Percentiles rank a stretch among this genome's conserved stretches.
Conservation (phyloP, 306 rosid species). For the Cucurbita argyrosperma region DNA sequence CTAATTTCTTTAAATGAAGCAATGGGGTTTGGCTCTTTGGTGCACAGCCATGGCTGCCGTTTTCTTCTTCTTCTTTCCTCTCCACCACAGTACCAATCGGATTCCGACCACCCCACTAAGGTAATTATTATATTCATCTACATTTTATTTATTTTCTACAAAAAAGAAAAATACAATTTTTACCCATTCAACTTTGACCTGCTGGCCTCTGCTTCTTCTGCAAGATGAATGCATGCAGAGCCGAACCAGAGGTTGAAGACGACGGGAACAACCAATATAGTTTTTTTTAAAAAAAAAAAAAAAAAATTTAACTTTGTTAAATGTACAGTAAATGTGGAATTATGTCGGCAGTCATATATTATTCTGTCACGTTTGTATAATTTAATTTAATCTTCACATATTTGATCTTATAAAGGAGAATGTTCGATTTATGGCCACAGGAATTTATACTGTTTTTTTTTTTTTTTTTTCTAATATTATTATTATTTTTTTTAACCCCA, state of each 20-base stretch:
- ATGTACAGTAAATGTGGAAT: neutral
- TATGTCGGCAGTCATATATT: neutral
- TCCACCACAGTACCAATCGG: neutral
- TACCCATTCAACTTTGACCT: neutral
- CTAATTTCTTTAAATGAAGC: neutral
- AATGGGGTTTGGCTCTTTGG: constrained; percentile 13
- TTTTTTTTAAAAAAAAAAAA: no score
- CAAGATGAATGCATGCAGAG: constrained; percentile 1
- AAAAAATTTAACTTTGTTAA: neutral
- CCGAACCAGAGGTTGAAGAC: neutral
- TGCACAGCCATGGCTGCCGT: neutral
- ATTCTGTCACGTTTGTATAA: neutral
- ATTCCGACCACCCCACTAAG: constrained; percentile 8
- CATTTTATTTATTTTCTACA: no score
- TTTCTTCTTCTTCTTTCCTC: neutral
- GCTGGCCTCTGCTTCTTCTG: neutral
- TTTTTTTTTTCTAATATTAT: neutral
- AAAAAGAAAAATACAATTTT: no score
- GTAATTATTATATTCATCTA: constrained; percentile 9
- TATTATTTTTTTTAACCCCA: neutral
- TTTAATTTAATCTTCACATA: neutral
- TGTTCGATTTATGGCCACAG: neutral
- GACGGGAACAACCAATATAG: neutral
- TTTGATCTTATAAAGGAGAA: neutral
- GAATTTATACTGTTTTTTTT: neutral